Base-by-base conservation (phyloP, 2,329 filamentous ascomycete species). In the Hypoxylon sp. region DNA sequence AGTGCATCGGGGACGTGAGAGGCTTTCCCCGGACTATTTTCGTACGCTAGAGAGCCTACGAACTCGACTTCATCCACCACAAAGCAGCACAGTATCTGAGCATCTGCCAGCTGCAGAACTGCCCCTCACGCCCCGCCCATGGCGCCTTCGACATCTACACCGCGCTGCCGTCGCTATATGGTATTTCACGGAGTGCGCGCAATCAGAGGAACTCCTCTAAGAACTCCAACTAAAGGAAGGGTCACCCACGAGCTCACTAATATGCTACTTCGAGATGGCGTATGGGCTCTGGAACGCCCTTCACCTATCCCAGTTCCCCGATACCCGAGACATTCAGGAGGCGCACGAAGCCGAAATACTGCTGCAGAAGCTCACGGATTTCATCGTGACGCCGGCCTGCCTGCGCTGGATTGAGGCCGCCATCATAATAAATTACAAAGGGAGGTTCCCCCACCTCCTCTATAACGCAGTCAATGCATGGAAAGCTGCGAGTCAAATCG, bases 1-100 rank as follows among this genome's bases (percentile, higher is more conserved):
- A 14, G 41, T 49, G 28, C 17, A 17, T 34, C 36, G 45, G 62
- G 65, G 53, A 21, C 28, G 17, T 14, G 2, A 14, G 17, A 62
- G 68, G 68, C 59, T 70, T 17, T 51, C 55, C 3, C 60, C 68
- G n/a, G 68, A 68, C 41, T 62, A 70, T 48, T 68, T 70, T 21
- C 65, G 48, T 13, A 70, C 68, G 9, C 28, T 70, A 1, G 68
- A 67, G 30, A 69, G 30, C 65, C 5, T 70, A 62, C 36, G 65
- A 68, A 7, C 50, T 70, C 10, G 61, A 68, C 55, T 66, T 68
- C 55, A 66, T 66, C 38, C 65, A 70, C 28, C 57, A 65, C 6
- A 70, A 65, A 7, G 68, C 68, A 17, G 58, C 50, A 9, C 65
- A 68, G 49, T 70, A 68, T 28, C 55, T 70, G 2, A 43, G 30